These are phyloP conservation scores for Moringa oleifera DNA, from an alignment of 345 rosid species.

Conservation along the genomic window DNA sequence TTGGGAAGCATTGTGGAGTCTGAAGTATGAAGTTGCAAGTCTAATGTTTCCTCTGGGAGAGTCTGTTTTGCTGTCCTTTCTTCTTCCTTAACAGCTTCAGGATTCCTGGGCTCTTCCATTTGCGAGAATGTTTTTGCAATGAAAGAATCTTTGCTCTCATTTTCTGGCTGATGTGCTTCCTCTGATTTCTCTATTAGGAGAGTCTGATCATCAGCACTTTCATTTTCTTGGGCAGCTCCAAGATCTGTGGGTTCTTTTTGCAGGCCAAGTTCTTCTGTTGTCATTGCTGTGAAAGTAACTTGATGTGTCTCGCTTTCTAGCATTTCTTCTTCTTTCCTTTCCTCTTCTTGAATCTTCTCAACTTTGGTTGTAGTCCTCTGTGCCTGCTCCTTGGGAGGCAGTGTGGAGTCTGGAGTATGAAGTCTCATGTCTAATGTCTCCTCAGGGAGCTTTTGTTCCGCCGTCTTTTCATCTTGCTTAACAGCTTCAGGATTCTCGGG, in stretches of 20 bases:
- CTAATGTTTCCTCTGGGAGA: slow-evolving; percentile 1
- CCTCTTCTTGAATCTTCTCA: not conserved
- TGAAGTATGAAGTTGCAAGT: slow-evolving; percentile 16
- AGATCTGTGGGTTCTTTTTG: not conserved
- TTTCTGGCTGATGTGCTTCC: not conserved
- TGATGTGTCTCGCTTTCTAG: not conserved
- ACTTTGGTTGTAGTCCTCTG: not conserved
- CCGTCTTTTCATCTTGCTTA: slow-evolving; percentile 2
- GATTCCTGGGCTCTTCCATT: no score
- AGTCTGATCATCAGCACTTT: not conserved
- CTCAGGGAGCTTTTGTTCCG: not conserved
- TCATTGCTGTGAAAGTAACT: not conserved
- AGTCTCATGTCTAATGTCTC: slow-evolving; percentile 11
- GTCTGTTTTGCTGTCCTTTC: not conserved
- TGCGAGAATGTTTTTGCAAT: no score
- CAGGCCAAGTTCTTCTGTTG: slow-evolving; percentile 1
- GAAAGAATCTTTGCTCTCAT: no score
- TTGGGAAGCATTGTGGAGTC: not conserved
- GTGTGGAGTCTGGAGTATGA: slow-evolving; percentile 13
- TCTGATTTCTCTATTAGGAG: not conserved
- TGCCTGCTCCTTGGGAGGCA: not conserved
- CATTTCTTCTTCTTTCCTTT: not conserved
- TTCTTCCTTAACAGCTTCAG: slow-evolving; percentile 2
- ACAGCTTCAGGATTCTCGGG: not conserved
- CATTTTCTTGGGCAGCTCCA: not conserved